These are phyloP conservation scores for Mycena amicta DNA, from an alignment of 768 basidiomycete species.

Conservation along the genomic window DNA sequence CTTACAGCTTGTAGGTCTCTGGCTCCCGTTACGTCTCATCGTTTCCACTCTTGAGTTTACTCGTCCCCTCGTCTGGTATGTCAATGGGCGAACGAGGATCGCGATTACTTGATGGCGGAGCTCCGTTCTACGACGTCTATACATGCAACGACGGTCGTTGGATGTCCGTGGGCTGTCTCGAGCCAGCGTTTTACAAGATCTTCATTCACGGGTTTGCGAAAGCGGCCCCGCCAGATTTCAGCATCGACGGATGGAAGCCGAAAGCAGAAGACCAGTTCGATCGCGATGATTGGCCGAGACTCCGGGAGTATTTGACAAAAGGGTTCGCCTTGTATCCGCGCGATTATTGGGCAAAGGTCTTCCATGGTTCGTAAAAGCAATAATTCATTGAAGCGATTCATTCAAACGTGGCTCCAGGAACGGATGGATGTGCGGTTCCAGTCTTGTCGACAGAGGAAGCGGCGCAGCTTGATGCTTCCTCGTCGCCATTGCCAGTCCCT, in stretches of 20 bases:
- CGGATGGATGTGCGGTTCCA: conserved; percentile 73
- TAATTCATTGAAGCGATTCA: background rate
- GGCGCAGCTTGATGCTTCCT: conserved; percentile 40
- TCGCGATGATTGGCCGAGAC: conserved; percentile 55
- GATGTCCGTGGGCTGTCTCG: conserved; percentile 79
- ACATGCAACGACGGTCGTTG: conserved; percentile 70
- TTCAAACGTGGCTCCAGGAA: conserved; percentile 42
- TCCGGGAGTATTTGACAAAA: conserved; percentile 58
- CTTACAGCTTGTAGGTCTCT: conserved; percentile 56
- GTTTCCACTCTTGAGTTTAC: conserved; percentile 61
- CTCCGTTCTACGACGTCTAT: conserved; percentile 79
- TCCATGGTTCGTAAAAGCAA: conserved; percentile 53
- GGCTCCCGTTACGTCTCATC: conserved; percentile 78
- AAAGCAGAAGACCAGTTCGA: conserved; percentile 46
- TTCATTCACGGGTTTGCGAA: conserved; percentile 60
- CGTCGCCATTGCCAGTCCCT: conserved; percentile 45
- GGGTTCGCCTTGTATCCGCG: conserved; percentile 64
- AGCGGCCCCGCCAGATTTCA: conserved; percentile 49
- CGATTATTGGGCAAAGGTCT: conserved; percentile 70
- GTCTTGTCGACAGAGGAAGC: conserved; percentile 70
- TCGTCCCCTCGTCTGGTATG: conserved; percentile 35
- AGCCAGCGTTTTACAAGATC: conserved; percentile 67
- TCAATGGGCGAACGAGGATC: conserved; percentile 51
- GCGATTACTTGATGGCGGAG: conserved; percentile 73
- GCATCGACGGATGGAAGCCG: conserved; percentile 59